Evolutionary conservation across 768 basidiomycete genomes (phyloP).

Genomic region (Suillus americanus): DNA sequence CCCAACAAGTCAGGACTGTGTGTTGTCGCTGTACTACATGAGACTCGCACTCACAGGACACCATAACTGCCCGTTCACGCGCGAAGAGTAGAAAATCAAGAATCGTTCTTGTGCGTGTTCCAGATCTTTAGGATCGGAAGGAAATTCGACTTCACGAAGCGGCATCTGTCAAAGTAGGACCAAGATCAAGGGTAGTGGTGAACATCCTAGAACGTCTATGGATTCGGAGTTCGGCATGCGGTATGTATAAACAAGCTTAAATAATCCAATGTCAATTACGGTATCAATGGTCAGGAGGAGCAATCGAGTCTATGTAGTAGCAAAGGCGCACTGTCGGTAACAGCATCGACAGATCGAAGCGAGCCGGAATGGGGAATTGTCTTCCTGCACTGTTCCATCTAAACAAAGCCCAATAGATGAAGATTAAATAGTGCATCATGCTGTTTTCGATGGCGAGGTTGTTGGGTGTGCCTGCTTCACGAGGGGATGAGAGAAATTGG

Average conservation of each 20-base stretch:
- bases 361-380: neutral
- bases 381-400: neutral
- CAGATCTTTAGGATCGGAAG: conserved; percentile 37
- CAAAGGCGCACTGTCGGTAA: neutral
- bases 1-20: neutral
- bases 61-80: conserved; percentile 64
- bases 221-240: neutral
- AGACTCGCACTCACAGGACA: conserved; percentile 53
- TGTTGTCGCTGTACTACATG: neutral
- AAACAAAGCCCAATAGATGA: conserved; percentile 1
- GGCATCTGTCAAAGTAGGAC: conserved; percentile 45
- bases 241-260: neutral
- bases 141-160: conserved; percentile 38
- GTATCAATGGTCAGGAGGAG: neutral
- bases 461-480: conserved; percentile 11
- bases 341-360: neutral
- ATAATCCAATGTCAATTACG: conserved; percentile 5
- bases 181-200: neutral
- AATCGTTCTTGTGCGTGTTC: conserved; percentile 47
- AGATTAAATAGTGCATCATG: conserved; percentile 11
- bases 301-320: neutral
- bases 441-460: conserved; percentile 16
- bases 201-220: neutral
- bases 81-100: conserved; percentile 71
- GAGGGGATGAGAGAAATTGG: conserved; percentile 30